Conservation (phyloP, 2,329 filamentous ascomycete genomes). For the Claviceps africana region DNA sequence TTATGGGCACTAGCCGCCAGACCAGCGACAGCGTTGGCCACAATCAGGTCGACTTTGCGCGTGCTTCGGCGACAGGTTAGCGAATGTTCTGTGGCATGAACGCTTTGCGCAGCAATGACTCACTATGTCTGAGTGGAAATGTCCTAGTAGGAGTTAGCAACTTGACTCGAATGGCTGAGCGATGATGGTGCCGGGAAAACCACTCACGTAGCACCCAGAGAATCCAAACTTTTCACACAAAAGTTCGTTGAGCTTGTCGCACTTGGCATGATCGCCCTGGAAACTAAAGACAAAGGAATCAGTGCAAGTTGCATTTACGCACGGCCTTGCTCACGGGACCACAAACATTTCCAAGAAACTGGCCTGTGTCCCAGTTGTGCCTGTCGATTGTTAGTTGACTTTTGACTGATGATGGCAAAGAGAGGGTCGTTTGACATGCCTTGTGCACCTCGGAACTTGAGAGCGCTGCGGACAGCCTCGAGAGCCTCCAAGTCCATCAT, state of each 20-base stretch:
- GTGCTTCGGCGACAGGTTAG: slow-evolving; percentile 22
- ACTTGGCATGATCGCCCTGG: slow-evolving; percentile 32
- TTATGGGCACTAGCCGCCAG: slow-evolving; percentile 62
- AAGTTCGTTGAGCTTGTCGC: slow-evolving; percentile 39
- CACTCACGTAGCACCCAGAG: slow-evolving; percentile 26
- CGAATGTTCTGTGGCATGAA: neutral
- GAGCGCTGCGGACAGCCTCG: slow-evolving; percentile 50
- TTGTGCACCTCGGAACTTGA: slow-evolving; percentile 60
- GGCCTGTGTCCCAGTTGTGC: slow-evolving; percentile 65
- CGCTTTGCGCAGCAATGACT: slow-evolving; percentile 2
- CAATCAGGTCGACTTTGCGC: slow-evolving; percentile 66
- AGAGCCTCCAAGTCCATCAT: slow-evolving; percentile 59
- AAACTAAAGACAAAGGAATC: slow-evolving; percentile 18
- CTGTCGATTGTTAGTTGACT: slow-evolving; percentile 39
- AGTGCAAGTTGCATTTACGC: neutral
- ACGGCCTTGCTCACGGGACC: neutral
- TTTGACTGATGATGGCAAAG: neutral
- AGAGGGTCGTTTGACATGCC: slow-evolving; percentile 8
- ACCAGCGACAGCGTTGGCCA: slow-evolving; percentile 68
- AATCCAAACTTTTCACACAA: slow-evolving; percentile 44
- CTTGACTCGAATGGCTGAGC: neutral
- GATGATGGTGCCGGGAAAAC: slow-evolving; percentile 49
- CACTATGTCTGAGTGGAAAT: slow-evolving; percentile 51
- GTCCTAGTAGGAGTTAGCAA: slow-evolving; percentile 4
- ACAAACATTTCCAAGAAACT: slow-evolving; percentile 38